Base-by-base conservation (phyloP, 495 filamentous ascomycete genomes). In the Cudoniella acicularis region DNA sequence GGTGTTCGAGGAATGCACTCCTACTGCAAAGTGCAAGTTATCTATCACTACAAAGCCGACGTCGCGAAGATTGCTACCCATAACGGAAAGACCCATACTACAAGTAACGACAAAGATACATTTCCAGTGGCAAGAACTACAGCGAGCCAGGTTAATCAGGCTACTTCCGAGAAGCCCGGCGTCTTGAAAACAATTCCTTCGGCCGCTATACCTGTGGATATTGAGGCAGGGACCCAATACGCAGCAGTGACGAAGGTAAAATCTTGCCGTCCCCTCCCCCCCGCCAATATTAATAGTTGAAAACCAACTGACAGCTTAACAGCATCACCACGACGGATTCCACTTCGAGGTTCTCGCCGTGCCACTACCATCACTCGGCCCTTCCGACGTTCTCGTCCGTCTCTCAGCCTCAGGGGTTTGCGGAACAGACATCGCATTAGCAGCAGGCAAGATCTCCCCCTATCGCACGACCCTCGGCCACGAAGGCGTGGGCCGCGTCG, bases 391-490 rank as follows among this genome's bases (percentile, higher is more conserved):
- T 17, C 69, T 90, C 24, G 73, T 90, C 59, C 84, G 86, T 61
- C 67, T 89, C 77, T 83, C 72, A 24, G 73, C 66, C 11, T 83
- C 82, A 0, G 87, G 87, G 49, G 82, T 90, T 36, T 90, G 87
- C 67, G 83, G 85, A 65, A 85, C 83, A n/a, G 87, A 91, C 65
- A 67, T 77, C 55, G 75, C 76, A 30, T 69, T 87, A 66, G 86
- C 87, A 77, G 77, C 74, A 41, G 82, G 81, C 16, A 77, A 88
- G 16, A 83, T 86, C 0, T 63, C 67, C 49, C 83, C 84, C 13
- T 86, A 81, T 1, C 78, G 77, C 43, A 85, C 87, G 62, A 77
- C 89, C 16, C 86, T 85, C 51, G 84, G 84, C 26, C 84, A 86
- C 57, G 84, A 87, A 66, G 79, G 81, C 10, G 77, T 85, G 3